Percentiles rank a stretch among this genome's conserved stretches.
phyloP scores from a whole-genome alignment of 2,329 filamentous ascomycete genomes.

The Sporothrix pallida region DNA sequence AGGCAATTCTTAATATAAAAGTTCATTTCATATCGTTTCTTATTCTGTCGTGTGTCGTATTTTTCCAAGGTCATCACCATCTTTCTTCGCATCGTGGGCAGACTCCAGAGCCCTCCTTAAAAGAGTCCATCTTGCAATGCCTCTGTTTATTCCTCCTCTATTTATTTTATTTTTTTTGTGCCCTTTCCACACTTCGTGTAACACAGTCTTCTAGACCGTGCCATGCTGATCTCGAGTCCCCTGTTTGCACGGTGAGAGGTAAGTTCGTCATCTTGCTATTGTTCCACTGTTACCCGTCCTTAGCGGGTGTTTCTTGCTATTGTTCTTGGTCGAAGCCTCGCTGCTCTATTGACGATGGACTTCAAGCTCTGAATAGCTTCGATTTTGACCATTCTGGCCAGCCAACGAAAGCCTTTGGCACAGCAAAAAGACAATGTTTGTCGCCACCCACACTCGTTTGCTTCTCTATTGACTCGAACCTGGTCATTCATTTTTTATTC shows the following conservation, averaged over 20 bases:
- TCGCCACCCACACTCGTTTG: background rate
- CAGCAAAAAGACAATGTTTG: background rate
- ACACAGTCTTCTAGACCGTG: background rate
- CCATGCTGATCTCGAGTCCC: background rate
- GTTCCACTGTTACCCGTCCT: conserved; percentile 32
- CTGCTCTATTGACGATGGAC: conserved; percentile 29
- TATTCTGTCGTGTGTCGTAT: background rate
- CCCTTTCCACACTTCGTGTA: background rate
- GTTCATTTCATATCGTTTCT: background rate
- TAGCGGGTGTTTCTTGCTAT: conserved; percentile 19
- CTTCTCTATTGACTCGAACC: background rate
- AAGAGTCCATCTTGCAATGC: background rate
- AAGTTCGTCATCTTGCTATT: conserved; percentile 21
- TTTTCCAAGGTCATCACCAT: background rate
- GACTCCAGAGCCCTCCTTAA: background rate
- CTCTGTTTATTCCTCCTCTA: background rate
- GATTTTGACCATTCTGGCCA: background rate
- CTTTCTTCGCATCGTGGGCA: background rate
- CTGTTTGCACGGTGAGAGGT: background rate
- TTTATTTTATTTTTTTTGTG: background rate
- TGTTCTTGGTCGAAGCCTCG: conserved; percentile 19
- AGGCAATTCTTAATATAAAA: conserved; percentile 28
- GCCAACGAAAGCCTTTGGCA: background rate
- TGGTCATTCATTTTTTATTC: background rate
- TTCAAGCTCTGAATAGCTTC: conserved; percentile 25